These are phyloP conservation scores for Phylloporus sp. DNA, from an alignment of 768 basidiomycete species.

Conservation along the genomic window DNA sequence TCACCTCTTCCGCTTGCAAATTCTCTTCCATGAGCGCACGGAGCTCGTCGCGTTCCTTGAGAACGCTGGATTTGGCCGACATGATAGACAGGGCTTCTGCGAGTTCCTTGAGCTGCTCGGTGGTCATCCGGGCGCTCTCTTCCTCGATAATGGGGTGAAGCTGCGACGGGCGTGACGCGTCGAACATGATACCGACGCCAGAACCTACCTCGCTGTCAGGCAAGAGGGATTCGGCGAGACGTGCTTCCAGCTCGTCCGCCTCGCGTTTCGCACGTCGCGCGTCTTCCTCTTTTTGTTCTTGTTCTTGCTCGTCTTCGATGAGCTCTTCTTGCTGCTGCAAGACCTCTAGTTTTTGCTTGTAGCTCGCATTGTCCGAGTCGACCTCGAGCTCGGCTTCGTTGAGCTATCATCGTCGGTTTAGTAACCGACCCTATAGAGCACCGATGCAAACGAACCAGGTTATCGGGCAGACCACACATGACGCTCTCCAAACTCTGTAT, in stretches of 20 bases:
- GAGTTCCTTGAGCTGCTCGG: slow-evolving; percentile 92
- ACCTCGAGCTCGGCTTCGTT: slow-evolving; percentile 98
- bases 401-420: slow-evolving; percentile 46
- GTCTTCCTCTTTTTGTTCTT: slow-evolving; percentile 92
- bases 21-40: slow-evolving; percentile 92
- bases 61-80: slow-evolving; percentile 88
- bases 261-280: slow-evolving; percentile 83
- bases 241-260: slow-evolving; percentile 72
- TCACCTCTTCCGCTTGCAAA: slow-evolving; percentile 78
- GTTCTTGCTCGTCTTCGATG: slow-evolving; percentile 98
- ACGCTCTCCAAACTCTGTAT: slow-evolving; percentile 84
- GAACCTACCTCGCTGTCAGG: slow-evolving; percentile 81
- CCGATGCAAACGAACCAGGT: slow-evolving; percentile 74
- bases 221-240: slow-evolving; percentile 72
- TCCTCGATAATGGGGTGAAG: slow-evolving; percentile 55
- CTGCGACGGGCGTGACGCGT: slow-evolving; percentile 31
- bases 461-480: slow-evolving; percentile 88
- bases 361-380: slow-evolving; percentile 86
- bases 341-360: slow-evolving; percentile 98
- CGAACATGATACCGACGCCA: background rate
- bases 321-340: slow-evolving; percentile 98
- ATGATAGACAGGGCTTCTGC: slow-evolving; percentile 86
- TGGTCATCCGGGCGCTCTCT: slow-evolving; percentile 91
- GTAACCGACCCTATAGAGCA: background rate
- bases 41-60: slow-evolving; percentile 94